phyloP scores from a whole-genome alignment of 2,329 filamentous ascomycete species.

The Fusarium setosum region DNA sequence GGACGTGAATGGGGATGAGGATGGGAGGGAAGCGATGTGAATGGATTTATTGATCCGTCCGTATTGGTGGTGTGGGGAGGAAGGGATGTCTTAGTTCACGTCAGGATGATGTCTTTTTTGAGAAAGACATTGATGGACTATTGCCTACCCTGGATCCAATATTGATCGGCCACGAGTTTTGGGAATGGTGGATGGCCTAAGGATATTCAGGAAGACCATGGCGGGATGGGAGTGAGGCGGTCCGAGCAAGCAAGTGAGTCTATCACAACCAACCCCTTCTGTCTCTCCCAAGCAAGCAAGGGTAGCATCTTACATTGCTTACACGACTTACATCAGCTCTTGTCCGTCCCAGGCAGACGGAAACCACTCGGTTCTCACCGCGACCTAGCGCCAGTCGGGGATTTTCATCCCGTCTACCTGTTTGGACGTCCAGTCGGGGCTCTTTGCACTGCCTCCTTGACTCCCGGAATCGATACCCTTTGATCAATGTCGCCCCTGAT shows the following conservation, averaged over 20 bases:
- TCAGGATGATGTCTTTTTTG: conserved; percentile 32
- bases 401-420: conserved; percentile 6
- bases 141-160: conserved; percentile 21
- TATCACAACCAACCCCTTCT: neutral
- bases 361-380: conserved; percentile 10
- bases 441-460: neutral
- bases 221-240: conserved; percentile 2
- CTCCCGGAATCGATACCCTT: neutral
- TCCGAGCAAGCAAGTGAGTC: neutral
- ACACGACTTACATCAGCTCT: conserved; percentile 27
- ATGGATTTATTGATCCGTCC: neutral
- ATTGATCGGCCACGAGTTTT: conserved; percentile 11
- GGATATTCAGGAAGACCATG: conserved; percentile 9
- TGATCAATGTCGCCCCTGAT: neutral
- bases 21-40: neutral
- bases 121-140: neutral
- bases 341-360: conserved; percentile 8
- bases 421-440: neutral
- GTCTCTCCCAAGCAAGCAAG: neutral
- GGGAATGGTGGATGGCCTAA: conserved; percentile 18
- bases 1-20: conserved; percentile 8
- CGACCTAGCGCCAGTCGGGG: conserved; percentile 14
- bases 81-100: conserved; percentile 24
- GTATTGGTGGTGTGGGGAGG: conserved; percentile 33
- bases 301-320: neutral